Conservation (phyloP, 495 filamentous ascomycete genomes). For the Penicillium diatomitis region DNA sequence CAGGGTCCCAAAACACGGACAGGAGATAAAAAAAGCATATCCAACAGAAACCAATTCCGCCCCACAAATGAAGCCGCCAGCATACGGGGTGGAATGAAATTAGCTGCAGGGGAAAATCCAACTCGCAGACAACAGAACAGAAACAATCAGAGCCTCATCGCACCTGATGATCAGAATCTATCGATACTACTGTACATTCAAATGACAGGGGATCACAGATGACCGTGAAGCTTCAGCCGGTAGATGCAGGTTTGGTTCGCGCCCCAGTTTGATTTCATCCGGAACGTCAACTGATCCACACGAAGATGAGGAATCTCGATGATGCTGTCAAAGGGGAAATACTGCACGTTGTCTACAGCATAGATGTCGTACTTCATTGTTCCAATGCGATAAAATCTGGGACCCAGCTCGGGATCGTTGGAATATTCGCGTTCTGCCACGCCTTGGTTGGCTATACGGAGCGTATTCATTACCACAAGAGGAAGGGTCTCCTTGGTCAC, state of each 20-base stretch:
- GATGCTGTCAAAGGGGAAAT: constrained; percentile 24
- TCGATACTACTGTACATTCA: not conserved
- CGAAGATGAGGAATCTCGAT: constrained; percentile 29
- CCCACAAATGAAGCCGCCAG: not conserved
- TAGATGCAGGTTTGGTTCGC: constrained; percentile 38
- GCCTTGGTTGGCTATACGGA: constrained; percentile 19
- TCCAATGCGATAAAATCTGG: constrained; percentile 36
- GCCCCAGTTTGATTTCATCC: constrained; percentile 42
- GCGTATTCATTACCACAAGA: constrained; percentile 22
- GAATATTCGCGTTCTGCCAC: constrained; percentile 25
- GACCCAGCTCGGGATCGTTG: constrained; percentile 23
- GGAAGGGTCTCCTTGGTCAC: constrained; percentile 16
- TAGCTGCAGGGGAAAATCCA: not conserved
- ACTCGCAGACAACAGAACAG: not conserved
- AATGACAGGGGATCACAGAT: constrained; percentile 12
- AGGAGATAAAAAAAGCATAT: not conserved
- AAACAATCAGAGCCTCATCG: not conserved
- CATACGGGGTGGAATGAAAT: not conserved
- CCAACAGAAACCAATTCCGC: no score
- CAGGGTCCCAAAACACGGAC: not conserved
- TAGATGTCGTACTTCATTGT: constrained; percentile 35
- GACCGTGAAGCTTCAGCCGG: constrained; percentile 36
- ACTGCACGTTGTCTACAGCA: constrained; percentile 23
- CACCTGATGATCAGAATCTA: not conserved
- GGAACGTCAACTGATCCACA: constrained; percentile 33